Evolutionary conservation across 495 filamentous ascomycete genomes (phyloP).

Genomic region (Neurospora sp.): DNA sequence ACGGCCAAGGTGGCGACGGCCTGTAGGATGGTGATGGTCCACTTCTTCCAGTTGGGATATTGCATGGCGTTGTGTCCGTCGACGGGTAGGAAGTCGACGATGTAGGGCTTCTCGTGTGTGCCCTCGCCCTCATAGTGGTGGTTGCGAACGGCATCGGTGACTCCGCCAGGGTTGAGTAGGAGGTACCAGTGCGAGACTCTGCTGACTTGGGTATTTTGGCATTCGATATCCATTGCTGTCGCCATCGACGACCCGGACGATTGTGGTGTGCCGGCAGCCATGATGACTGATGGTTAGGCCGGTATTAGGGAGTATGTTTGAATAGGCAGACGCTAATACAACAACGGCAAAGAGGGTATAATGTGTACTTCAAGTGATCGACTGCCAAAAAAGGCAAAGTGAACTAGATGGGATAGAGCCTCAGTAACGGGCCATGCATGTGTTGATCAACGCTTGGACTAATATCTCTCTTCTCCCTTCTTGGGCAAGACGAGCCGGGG

Average conservation of each 20-base stretch:
- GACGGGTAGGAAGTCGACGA: conserved; percentile 62
- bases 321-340: neutral
- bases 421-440: neutral
- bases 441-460: neutral
- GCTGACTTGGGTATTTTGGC: conserved; percentile 10
- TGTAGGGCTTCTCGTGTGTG: conserved; percentile 63
- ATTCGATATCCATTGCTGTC: conserved; percentile 12
- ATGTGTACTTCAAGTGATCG: neutral
- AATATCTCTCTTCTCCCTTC: neutral
- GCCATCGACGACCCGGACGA: neutral
- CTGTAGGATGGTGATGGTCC: conserved; percentile 55
- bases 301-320: neutral
- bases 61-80: conserved; percentile 65
- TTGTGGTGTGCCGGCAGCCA: neutral
- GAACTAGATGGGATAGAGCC: neutral
- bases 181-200: conserved; percentile 14
- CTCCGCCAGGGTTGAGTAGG: conserved; percentile 27
- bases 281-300: neutral
- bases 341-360: neutral
- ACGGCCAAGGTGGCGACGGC: conserved; percentile 64
- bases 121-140: conserved; percentile 57
- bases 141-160: conserved; percentile 41
- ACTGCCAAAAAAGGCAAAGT: neutral
- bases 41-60: conserved; percentile 54
- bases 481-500: neutral